Base-by-base conservation (phyloP, 768 basidiomycete genomes). In the Stropharia rugosoannulata region DNA sequence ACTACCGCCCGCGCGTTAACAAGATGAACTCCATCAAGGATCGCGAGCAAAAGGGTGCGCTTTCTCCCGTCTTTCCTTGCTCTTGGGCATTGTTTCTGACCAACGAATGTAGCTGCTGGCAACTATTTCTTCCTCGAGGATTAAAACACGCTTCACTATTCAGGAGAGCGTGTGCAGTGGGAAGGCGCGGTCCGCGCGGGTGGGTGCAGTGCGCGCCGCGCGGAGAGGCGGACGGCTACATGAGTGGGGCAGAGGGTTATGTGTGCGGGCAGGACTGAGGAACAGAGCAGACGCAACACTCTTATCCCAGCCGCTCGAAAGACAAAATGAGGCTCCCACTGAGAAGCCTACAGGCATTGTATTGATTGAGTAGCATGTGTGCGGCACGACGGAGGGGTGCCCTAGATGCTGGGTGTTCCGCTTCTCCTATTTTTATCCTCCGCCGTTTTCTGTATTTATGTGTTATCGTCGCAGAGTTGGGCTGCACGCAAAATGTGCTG, bases 101-200 rank as follows among this genome's bases (percentile, higher is more conserved):
- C 54, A 6, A 55, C 40, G 43, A 44, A 58, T 65, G 15, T 65
- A 93, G 91, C 76, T 50, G 75, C 87, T 53, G 91, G 91, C 22
- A 93, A 91, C 70, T 94, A 93, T 73, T 94, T 94, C 83, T 94
- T 94, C 89, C 82, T 93, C 13, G 91, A 94, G 69, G 90, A 93
- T 65, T 90, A 77, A 64, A 59, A 16, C 9, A 10, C 22, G 13
- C 22, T 16, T 18, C 16, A 32, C 29, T 7, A 32, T 4, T 32
- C 29, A 32, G 29, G 29, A 32, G 29, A 10, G 22, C 38, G 38
- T 16, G 16, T 39, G 11, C 16, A 16, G 11, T 16, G 40, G 18
- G 40, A 9, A 41, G 40, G n/a, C 18, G 40, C 40, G n/a, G 40
- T 19, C 12, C n/a, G 12, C 40, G 18, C 22, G 22, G 22, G 16